Percentiles rank a stretch among this genome's conserved stretches.
phyloP scores from a whole-genome alignment of 2,329 filamentous ascomycete species.

The Cercospora nicotianae region DNA sequence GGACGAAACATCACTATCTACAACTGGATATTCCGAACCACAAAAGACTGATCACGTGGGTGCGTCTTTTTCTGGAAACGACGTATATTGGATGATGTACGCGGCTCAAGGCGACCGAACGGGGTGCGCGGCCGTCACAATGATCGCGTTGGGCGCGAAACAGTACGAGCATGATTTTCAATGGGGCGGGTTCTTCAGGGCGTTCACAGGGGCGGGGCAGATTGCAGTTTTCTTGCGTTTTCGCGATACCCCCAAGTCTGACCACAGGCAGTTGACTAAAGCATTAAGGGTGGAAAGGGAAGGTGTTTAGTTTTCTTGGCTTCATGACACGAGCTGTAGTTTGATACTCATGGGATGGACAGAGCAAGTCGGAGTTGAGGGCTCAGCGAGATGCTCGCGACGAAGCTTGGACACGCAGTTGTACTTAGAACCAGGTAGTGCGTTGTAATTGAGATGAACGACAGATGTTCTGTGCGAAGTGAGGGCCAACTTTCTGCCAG shows the following conservation, averaged over 20 bases:
- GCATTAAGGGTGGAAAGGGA: conserved; percentile 8
- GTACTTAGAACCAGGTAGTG: conserved; percentile 2
- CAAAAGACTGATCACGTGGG: neutral
- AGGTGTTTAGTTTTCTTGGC: conserved; percentile 2
- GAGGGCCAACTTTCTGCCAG: neutral
- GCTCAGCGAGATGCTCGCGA: neutral
- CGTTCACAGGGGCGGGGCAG: neutral
- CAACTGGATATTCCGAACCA: neutral
- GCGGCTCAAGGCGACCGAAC: neutral
- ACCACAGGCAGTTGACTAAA: conserved; percentile 13
- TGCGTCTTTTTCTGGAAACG: neutral
- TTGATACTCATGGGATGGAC: neutral
- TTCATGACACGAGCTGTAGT: conserved; percentile 6
- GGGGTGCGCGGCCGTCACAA: neutral
- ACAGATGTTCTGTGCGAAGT: neutral
- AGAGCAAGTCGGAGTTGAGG: neutral
- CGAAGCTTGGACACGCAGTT: neutral
- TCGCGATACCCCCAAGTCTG: conserved; percentile 14
- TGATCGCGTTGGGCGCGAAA: neutral
- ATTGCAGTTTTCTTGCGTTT: conserved; percentile 8
- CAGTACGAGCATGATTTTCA: conserved; percentile 1
- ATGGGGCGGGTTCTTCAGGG: neutral
- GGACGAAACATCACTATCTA: neutral
- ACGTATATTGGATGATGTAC: neutral
- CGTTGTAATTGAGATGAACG: conserved; percentile 7